Percentiles rank a stretch among this genome's conserved stretches.
These are phyloP conservation scores for Cercophora samala DNA, from an alignment of 495 filamentous ascomycete genomes.

Conservation along the genomic window DNA sequence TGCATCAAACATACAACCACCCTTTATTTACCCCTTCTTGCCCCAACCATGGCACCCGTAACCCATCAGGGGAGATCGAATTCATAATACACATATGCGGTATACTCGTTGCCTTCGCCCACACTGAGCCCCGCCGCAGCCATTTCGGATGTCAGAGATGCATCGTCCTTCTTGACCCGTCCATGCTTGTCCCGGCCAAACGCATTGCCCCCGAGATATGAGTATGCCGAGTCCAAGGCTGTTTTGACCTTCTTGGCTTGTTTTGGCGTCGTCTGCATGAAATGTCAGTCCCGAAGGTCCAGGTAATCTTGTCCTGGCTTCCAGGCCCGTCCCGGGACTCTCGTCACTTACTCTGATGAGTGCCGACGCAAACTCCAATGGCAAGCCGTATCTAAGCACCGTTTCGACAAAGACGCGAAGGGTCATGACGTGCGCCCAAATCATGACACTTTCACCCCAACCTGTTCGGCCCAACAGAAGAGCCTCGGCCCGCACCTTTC, in stretches of 20 bases:
- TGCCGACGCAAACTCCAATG: conserved; percentile 79
- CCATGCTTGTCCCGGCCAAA: conserved; percentile 94
- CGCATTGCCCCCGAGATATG: conserved; percentile 91
- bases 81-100: conserved; percentile 95
- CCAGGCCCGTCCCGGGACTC: background rate
- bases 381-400: conserved; percentile 87
- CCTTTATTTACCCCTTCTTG: background rate
- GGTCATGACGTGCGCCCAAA: conserved; percentile 87
- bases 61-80: conserved; percentile 62
- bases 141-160: conserved; percentile 70
- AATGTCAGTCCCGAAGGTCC: conserved; percentile 17
- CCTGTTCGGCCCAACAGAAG: conserved; percentile 77
- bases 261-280: conserved; percentile 73
- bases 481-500: conserved; percentile 88
- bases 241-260: conserved; percentile 74
- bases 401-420: conserved; percentile 96
- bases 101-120: conserved; percentile 79
- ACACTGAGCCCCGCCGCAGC: conserved; percentile 58
- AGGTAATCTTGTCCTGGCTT: background rate
- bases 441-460: conserved; percentile 93
- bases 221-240: conserved; percentile 79
- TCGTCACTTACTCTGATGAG: conserved; percentile 68
- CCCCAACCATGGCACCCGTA: background rate
- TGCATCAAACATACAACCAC: background rate
- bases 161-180: conserved; percentile 81